Evolutionary conservation across 2,329 filamentous ascomycete genomes (phyloP), one percentile per base, ranked within the genome.

Genomic region (Aspergillus versicolor): DNA sequence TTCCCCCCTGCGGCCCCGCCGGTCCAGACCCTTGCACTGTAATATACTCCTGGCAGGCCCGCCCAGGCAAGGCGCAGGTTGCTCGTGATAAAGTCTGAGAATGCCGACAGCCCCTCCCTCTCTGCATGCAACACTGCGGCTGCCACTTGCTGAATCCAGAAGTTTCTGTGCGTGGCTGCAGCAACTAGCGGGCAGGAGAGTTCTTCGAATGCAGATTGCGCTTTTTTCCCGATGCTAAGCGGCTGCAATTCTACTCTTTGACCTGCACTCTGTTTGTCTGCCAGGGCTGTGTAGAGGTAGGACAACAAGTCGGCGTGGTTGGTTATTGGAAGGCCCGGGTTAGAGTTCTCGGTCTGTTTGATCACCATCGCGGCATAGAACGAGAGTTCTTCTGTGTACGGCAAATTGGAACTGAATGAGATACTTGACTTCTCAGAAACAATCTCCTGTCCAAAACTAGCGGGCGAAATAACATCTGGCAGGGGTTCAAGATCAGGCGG

Each of bases 71-170:
- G 30, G 2, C 37, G n/a, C 44, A 34, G 12, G 5, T 34, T 48
- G 24, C 17, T 45, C 40, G 45, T 40, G 30, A 51, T 34, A 32
- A 51, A 51, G 3, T 40, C 21, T 11, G 46, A n/a, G 48, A 40
- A 51, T 51, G 48, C 34, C 38, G 34, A 46, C 40, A 21, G 3
- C 41, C 19, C 15, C n/a, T 11, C 32, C 17, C 21, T 19, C 11
- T 9, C 19, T 3, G 19, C n/a, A 49, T 50, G 40, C 46, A 24
- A 51, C 27, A 56, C 7, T 24, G 45, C 52, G 15, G 30, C 38
- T 5, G 40, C 40, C 6, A 55, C 45, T 40, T 49, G 52, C 37
- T 55, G 38, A 24, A 55, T 48, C 52, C 52, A 55, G 52, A 49
- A 49, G n/a, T 50, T 43, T 17, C 38, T 21, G 13, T 49, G 45